Evolutionary conservation across 371 early-diverging fungal species (phyloP).

Genomic region (Choanephora cucurbitarum): DNA sequence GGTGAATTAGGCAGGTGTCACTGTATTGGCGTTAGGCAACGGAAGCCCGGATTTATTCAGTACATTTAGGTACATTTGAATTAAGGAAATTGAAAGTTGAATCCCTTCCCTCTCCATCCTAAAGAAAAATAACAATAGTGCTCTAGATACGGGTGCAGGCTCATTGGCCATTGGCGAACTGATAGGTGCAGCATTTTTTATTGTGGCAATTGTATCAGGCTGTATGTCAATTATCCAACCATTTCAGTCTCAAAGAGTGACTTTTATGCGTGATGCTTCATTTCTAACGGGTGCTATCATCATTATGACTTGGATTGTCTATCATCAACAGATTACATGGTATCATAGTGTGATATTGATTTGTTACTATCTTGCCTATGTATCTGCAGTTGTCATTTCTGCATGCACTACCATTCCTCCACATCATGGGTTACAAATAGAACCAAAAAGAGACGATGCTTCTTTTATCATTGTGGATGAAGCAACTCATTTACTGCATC

Average conservation of each 20-base stretch:
- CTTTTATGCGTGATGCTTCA: slow-evolving; percentile 71
- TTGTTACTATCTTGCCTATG: slow-evolving; percentile 58
- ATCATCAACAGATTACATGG: slow-evolving; percentile 63
- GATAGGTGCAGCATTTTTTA: slow-evolving; percentile 80
- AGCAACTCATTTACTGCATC: slow-evolving; percentile 7
- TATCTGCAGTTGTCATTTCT: slow-evolving; percentile 48
- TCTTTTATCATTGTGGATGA: slow-evolving; percentile 8
- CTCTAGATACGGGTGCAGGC: slow-evolving; percentile 70
- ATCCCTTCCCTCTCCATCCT: too few relatives aligned
- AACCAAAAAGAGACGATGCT: background rate
- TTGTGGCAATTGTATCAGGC: slow-evolving; percentile 73
- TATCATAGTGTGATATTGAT: slow-evolving; percentile 61
- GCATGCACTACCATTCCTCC: slow-evolving; percentile 11
- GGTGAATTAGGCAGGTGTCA: slow-evolving; percentile 72
- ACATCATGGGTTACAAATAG: background rate
- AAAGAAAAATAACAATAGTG: slow-evolving; percentile 38
- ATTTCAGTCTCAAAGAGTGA: slow-evolving; percentile 63
- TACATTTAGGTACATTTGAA: slow-evolving; percentile 58
- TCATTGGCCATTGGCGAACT: slow-evolving; percentile 83
- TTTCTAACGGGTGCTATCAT: slow-evolving; percentile 71
- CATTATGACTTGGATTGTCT: slow-evolving; percentile 60
- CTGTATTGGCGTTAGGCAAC: slow-evolving; percentile 84
- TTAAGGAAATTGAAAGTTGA: too few relatives aligned
- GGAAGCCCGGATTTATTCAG: slow-evolving; percentile 84
- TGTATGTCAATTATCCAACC: slow-evolving; percentile 70